phyloP scores from a whole-genome alignment of 2,329 filamentous ascomycete genomes.

The Ascochyta lentis region DNA sequence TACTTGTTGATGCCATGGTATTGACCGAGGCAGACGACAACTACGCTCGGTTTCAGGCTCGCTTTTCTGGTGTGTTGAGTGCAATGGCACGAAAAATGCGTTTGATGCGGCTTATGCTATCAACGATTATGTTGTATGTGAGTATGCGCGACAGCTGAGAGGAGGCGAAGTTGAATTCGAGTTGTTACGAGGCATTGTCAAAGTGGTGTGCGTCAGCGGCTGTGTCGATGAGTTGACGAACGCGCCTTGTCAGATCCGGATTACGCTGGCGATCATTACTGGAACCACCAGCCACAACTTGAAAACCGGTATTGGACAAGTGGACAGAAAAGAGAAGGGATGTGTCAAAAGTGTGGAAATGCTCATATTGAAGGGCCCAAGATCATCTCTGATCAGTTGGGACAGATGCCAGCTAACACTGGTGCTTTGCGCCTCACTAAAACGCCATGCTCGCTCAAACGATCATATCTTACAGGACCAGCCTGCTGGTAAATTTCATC shows the following conservation, averaged over 20 bases:
- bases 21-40: background rate
- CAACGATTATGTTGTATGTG: background rate
- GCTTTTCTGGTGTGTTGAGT: background rate
- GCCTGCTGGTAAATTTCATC: background rate
- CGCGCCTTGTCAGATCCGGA: constrained; percentile 13
- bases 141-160: background rate
- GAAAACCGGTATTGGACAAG: background rate
- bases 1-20: constrained; percentile 11
- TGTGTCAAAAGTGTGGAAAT: background rate
- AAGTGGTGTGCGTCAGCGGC: constrained; percentile 17
- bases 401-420: constrained; percentile 9
- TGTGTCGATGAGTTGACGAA: constrained; percentile 9
- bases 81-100: background rate
- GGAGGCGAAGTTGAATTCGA: background rate
- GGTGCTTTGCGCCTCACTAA: constrained; percentile 1
- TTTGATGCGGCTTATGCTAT: background rate
- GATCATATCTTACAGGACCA: constrained; percentile 7
- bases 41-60: background rate
- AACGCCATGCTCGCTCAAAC: constrained; percentile 16
- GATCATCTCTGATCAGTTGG: background rate
- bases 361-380: background rate
- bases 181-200: background rate
- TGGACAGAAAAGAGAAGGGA: background rate
- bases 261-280: constrained; percentile 12
- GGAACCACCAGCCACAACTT: background rate